Evolutionary conservation across 805 yeast genomes (phyloP).

Genomic region (Saturnispora galanensis): DNA sequence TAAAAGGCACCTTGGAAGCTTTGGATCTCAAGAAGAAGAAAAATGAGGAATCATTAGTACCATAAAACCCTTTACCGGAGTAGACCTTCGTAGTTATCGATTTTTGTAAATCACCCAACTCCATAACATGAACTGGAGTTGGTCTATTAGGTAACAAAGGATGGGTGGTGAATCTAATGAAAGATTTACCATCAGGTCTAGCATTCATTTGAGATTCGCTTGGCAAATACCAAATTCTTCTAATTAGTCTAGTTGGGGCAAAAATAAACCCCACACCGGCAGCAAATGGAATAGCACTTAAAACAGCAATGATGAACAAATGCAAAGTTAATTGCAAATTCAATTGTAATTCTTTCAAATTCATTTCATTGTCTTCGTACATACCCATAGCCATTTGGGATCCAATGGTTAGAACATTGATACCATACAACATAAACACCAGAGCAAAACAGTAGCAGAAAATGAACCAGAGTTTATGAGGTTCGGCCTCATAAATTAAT

Average conservation of each 20-base stretch:
- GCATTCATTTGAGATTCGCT: constrained; percentile 21
- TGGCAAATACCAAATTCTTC: constrained; percentile 73
- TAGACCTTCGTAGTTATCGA: constrained; percentile 59
- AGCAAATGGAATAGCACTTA: constrained; percentile 34
- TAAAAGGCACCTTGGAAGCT: constrained; percentile 51
- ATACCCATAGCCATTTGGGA: constrained; percentile 19
- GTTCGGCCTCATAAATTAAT: constrained; percentile 72
- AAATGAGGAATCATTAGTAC: constrained; percentile 68
- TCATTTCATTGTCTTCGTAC: constrained; percentile 24
- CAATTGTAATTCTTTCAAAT: constrained; percentile 19
- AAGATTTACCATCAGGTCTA: constrained; percentile 34
- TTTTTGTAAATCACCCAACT: constrained; percentile 44
- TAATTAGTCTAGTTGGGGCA: constrained; percentile 60
- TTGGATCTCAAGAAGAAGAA: constrained; percentile 62
- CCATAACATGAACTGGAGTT: constrained; percentile 64
- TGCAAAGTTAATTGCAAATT: constrained; percentile 20
- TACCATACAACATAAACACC: constrained; percentile 59
- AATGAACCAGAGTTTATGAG: constrained; percentile 67
- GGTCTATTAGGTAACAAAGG: constrained; percentile 68
- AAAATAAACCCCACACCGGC: constrained; percentile 33
- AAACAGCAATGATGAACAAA: constrained; percentile 26
- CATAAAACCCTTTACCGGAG: constrained; percentile 84
- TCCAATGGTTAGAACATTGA: constrained; percentile 32
- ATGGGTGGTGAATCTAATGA: constrained; percentile 57
- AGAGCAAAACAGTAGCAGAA: constrained; percentile 60